Base-by-base conservation (phyloP, 441 rosid genomes). In the Manihot esculenta region DNA sequence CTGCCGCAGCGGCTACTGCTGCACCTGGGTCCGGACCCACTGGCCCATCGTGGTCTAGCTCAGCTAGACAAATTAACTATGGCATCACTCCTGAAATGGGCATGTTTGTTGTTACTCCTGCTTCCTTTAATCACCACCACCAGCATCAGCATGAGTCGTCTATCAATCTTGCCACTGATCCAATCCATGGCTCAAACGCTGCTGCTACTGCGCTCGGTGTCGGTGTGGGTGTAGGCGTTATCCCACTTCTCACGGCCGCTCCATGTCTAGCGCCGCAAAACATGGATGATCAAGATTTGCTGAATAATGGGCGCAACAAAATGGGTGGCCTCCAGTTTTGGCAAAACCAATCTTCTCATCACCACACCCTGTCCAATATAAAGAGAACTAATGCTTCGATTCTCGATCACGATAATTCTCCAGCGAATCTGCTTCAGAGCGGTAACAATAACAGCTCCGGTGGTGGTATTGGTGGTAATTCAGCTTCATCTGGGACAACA, bases 31-130 rank as follows among this genome's bases (percentile, higher is more conserved):
- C 82, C 44, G 64, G 33, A 5, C 48, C 89, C 26, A 41, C 80
- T 70, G 79, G 79, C 66, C 66, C 84, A 30, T 64, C 77, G 7
- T 84, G 91, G 93, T 64, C 83, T 26, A 21, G 82, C 74, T 1
- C 83, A n/a, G 27, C 82, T 42, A 77, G 86, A 26, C 30, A 75
- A 64, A 70, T 83, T 72, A 83, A 81, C 80, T 89, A 89, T 55
- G 81, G 81, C n/a, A 69, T 85, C 56, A 71, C 92, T 38, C 76
- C 82, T 13, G 98, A 92, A 44, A 88, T 90, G 96, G 94, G 94
- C 18, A 92, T 92, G 58, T 91, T 89, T 63, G 92, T 94, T 7
- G 97, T 94, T 30, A 85, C 97, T 55, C 97, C 92, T 7, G 53
- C 86, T 5, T 80, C 87, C 17, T 84, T 79, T 63, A 82, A 80